Evolutionary conservation across 2,329 filamentous ascomycete genomes (phyloP), one percentile per base, ranked within the genome.

Genomic region (Ceratocystis destructans): DNA sequence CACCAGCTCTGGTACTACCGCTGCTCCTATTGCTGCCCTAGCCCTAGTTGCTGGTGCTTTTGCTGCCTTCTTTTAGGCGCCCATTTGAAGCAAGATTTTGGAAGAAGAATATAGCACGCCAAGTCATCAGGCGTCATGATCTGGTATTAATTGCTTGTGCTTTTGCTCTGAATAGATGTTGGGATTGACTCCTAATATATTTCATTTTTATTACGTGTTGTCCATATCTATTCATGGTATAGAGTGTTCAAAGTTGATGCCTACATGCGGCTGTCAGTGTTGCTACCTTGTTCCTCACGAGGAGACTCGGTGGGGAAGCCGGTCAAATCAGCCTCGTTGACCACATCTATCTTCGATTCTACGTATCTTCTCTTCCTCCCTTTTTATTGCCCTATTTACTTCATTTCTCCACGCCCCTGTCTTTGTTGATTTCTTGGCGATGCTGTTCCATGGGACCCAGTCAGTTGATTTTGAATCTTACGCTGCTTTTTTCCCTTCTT

Each of bases 31-130:
- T 63, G 68, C 61, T 4, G 63, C 67, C 12, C 64, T 67, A 50
- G 65, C 61, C 37, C 59, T 69, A 37, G 68, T 66, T 22, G 67
- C 66, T 28, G 66, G 68, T 63, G 66, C 65, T 53, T 65, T 70
- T 50, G 69, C 69, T 28, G 53, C 65, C 44, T 62, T 70, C 57
- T 64, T 69, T 61, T 70, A 68, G 67, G 64, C 17, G 20, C 20
- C 41, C 25, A 46, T 5, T 10, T 20, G 22, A 10, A 62, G 53
- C 61, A 20, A 28, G 33, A 48, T 25, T 25, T 62, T 41, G 48
- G 28, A 62, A 15, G 31, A 28, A 62, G 5, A 64, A 31, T 12
- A 10, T 15, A 28, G 20, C 31, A 25, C 8, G 25, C 46, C 45
- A 33, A 10, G 41, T 41, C 48, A 31, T 12, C 33, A 31, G 15